Evolutionary conservation across 2,329 filamentous ascomycete genomes (phyloP), one percentile per base, ranked within the genome.

Genomic region (Fusarium sterilihyphosum): DNA sequence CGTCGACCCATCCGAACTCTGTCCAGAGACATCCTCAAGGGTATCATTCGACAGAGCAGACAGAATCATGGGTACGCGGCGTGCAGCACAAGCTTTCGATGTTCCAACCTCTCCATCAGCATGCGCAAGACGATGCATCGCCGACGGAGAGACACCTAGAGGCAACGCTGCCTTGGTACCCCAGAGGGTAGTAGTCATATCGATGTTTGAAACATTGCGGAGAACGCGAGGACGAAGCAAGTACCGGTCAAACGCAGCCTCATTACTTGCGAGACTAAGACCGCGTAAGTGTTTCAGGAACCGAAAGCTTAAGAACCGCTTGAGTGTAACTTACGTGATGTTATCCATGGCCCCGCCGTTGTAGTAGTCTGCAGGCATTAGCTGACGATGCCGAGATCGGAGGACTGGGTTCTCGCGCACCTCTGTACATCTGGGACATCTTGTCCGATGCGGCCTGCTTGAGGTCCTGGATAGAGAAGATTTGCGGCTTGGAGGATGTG

Each of bases 371-470:
- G 31, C 3, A 33, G 22, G 29, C 11, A 49, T 59, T 47, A 59
- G 56, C 24, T 47, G 29, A 49, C 3, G 8, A 26, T 22, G 8
- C 31, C 41, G 31, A 26, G 24, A 46, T 49, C 31, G 22, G 31
- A 26, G 29, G n/a, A 3, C 9, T 22, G 11, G 3, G 11, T 29
- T 26, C 3, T 13, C 37, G 31, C 24, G 26, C 40, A 65, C 61
- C 61, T 24, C 61, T 31, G 16, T 65, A 65, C 43, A 61, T 43
- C 54, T 60, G 47, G 22, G 61, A 46, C 29, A 65, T 59, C 29
- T 65, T 65, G 5, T 46, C 61, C 24, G 61, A 65, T 29, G 54
- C 61, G 47, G 44, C 54, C 33, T 61, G 17, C 54, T 61, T 60
- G 17, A 65, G 54, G 44, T 65, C 61, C n/a, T 31, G 26, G 18